Base-by-base conservation (phyloP, 257 asterid genomes). In the Eucommia ulmoides region DNA sequence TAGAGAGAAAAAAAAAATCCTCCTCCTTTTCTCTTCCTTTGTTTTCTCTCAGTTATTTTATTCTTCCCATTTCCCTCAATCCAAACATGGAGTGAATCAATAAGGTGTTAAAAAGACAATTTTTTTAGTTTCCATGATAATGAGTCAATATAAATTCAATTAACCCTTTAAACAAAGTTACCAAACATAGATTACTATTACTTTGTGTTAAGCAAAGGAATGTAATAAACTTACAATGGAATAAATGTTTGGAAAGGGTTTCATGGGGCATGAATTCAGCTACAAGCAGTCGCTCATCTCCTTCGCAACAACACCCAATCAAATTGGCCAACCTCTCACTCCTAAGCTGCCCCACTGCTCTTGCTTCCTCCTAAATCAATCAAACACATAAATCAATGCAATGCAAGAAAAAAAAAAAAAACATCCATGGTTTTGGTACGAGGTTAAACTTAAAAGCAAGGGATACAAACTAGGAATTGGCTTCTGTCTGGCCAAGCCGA, bases 401-500 rank as follows among this genome's bases (percentile, higher is more conserved):
- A n/a, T n/a, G n/a, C n/a, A n/a, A n/a, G n/a, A n/a, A n/a, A n/a
- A 24, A 54, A 11, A 22, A 19, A 23, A 19, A 35, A 35, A 15
- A 35, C 11, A 35, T 17, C 44, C 44, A 35, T 1, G 44, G 11
- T 5, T 17, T 35, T 6, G 11, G 9, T 35, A 18, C n/a, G 44
- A 10, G 44, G 11, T 5, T 26, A 4, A 26, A 26, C 12, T 12
- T 24, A 47, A 2, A 20, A 38, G 8, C 26, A 23, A 19, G 18
- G 56, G 48, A n/a, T 19, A 54, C 71, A 22, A 23, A 74, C 80
- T 23, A 69, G 61, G 61, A 74, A 74, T 53, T 70, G 74, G 44
- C 69, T 62, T 62, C 74, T 38, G 66, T 74, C 80, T 2, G 77
- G 80, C 80, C 80, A 74, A 7, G 76, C 77, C 21, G 80, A 74